Evolutionary conservation across 768 basidiomycete species (phyloP).

Genomic region (Serendipita sp.): DNA sequence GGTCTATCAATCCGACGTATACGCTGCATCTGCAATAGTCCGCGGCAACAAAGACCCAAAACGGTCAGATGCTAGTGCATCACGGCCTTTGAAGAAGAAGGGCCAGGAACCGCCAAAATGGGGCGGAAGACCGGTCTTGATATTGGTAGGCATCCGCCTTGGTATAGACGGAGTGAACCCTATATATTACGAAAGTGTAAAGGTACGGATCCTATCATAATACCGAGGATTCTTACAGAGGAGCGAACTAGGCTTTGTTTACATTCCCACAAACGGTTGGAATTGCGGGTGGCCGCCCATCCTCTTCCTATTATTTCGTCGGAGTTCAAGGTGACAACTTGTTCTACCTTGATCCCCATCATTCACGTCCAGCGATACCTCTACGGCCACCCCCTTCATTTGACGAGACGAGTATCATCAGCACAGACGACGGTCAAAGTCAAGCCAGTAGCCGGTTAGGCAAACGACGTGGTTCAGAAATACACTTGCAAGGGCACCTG

Average conservation of each 20-base stretch:
- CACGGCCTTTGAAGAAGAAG: background rate
- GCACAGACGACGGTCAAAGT: conserved; percentile 3
- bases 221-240: background rate
- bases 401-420: conserved; percentile 7
- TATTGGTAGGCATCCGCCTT: conserved; percentile 72
- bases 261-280: conserved; percentile 92
- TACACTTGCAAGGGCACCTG: background rate
- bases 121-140: conserved; percentile 73
- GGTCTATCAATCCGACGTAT: conserved; percentile 76
- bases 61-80: background rate
- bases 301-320: conserved; percentile 97
- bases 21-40: conserved; percentile 41
- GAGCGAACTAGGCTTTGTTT: conserved; percentile 47
- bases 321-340: conserved; percentile 79
- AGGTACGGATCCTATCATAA: conserved; percentile 27
- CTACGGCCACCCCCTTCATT: conserved; percentile 35
- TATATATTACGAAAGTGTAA: conserved; percentile 77
- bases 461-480: conserved; percentile 1
- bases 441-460: background rate
- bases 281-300: conserved; percentile 90
- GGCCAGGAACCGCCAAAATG: conserved; percentile 28
- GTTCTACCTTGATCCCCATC: conserved; percentile 68
- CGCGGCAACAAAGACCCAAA: background rate
- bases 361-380: conserved; percentile 61
- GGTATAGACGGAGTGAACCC: conserved; percentile 92